Percentiles rank a stretch among this genome's conserved stretches.
These are phyloP conservation scores for Vishniacozyma victoriae DNA, from an alignment of 768 basidiomycete species.

Conservation along the genomic window DNA sequence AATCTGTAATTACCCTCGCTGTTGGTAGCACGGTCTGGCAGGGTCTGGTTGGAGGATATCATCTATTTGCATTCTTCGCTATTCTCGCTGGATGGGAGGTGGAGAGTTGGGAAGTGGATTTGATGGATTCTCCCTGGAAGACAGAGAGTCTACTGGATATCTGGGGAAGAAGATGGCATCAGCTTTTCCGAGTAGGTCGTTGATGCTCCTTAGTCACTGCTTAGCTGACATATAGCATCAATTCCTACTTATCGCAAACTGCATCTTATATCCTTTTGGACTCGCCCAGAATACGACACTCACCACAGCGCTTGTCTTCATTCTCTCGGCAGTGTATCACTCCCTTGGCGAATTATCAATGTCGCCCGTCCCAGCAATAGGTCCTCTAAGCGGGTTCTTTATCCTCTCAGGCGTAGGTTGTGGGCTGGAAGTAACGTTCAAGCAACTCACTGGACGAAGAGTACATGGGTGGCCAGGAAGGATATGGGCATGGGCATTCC, in stretches of 20 bases:
- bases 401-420: conserved; percentile 30
- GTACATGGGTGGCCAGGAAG: conserved; percentile 33
- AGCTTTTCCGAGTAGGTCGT: conserved; percentile 23
- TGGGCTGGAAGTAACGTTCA: conserved; percentile 30
- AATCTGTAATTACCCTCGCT: conserved; percentile 10
- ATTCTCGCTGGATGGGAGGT: conserved; percentile 27
- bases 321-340: conserved; percentile 37
- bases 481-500: conserved; percentile 33
- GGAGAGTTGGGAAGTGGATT: conserved; percentile 33
- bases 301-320: conserved; percentile 24
- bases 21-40: conserved; percentile 18
- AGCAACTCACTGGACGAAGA: conserved; percentile 28
- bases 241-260: conserved; percentile 30
- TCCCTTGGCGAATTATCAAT: conserved; percentile 36
- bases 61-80: conserved; percentile 12
- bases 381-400: conserved; percentile 31
- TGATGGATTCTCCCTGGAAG: conserved; percentile 31
- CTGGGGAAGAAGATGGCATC: conserved; percentile 47
- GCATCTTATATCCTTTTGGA: conserved; percentile 18
- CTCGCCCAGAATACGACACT: conserved; percentile 16
- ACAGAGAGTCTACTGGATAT: conserved; percentile 41
- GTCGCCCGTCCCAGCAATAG: conserved; percentile 27
- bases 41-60: conserved; percentile 24
- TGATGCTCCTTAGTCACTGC: not conserved
- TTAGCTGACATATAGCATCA: conserved; percentile 23